phyloP scores from a whole-genome alignment of 78 protist genomes.

The Paulinella micropora region DNA sequence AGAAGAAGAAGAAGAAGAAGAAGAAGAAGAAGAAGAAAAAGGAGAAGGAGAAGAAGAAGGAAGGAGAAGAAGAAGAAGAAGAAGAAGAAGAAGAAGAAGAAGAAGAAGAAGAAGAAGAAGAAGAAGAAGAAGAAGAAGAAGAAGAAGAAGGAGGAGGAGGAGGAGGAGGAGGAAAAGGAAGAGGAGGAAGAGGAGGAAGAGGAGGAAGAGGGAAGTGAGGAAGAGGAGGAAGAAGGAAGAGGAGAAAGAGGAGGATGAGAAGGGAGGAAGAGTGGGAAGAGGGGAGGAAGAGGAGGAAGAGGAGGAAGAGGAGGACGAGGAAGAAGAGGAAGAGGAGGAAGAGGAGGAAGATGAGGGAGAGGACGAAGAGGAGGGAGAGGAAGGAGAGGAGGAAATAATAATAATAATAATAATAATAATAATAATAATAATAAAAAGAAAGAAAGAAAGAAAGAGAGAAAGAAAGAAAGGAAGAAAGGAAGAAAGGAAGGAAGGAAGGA shows the following conservation, averaged over 20 bases:
- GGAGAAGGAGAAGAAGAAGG: too few relatives aligned
- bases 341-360: too few relatives aligned
- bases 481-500: not conserved
- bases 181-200: not conserved
- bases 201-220: not conserved
- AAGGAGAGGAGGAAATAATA: not conserved
- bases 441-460: not conserved
- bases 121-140: too few relatives aligned
- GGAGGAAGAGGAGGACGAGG: not conserved
- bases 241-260: too few relatives aligned
- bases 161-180: too few relatives aligned
- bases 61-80: too few relatives aligned
- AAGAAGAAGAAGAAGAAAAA: too few relatives aligned
- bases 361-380: too few relatives aligned
- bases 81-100: too few relatives aligned
- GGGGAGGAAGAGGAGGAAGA: not conserved
- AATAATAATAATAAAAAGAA: not conserved
- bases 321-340: not conserved
- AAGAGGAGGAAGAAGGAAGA: not conserved
- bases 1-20: too few relatives aligned
- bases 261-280: not conserved
- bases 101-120: too few relatives aligned
- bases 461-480: not conserved
- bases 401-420: not conserved
- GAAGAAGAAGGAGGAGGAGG: too few relatives aligned